phyloP scores from a whole-genome alignment of 2,329 filamentous ascomycete species.

The Niveomyces coronatus region DNA sequence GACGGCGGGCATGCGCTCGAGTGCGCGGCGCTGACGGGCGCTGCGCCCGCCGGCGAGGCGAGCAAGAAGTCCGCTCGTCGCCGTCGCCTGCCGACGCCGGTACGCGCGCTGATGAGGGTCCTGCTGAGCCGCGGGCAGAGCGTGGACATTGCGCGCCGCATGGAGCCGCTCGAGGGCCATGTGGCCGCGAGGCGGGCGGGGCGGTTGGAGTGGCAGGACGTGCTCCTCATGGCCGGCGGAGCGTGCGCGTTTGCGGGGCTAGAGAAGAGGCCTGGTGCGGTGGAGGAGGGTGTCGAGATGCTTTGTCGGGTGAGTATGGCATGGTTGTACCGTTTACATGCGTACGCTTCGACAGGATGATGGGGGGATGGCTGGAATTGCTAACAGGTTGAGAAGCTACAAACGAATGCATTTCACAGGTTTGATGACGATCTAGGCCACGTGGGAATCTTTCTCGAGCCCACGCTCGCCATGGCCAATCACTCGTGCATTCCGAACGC shows the following conservation, averaged over 20 bases:
- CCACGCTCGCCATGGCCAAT: slow-evolving; percentile 48
- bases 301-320: slow-evolving; percentile 43
- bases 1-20: slow-evolving; percentile 40
- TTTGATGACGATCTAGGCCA: slow-evolving; percentile 41
- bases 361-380: not conserved
- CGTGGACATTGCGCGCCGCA: slow-evolving; percentile 21
- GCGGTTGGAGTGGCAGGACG: slow-evolving; percentile 34
- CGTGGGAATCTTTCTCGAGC: slow-evolving; percentile 46
- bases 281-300: slow-evolving; percentile 33
- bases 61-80: slow-evolving; percentile 16
- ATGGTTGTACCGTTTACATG: too few relatives aligned
- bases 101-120: slow-evolving; percentile 42
- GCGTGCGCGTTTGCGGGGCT: slow-evolving; percentile 31
- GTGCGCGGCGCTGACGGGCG: slow-evolving; percentile 41
- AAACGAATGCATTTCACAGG: slow-evolving; percentile 52
- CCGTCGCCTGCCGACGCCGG: slow-evolving; percentile 39
- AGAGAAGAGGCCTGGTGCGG: slow-evolving; percentile 23
- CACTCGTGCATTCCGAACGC: slow-evolving; percentile 54
- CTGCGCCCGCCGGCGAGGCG: slow-evolving; percentile 16
- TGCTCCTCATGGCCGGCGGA: slow-evolving; percentile 37
- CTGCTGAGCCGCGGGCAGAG: slow-evolving; percentile 25
- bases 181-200: slow-evolving; percentile 25
- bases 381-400: slow-evolving; percentile 32
- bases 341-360: too few relatives aligned
- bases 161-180: slow-evolving; percentile 37